A percentile compares a stretch with the other conserved stretches of the same genome.
These are phyloP conservation scores for Suillus hirtellus DNA, from an alignment of 768 basidiomycete genomes.

Conservation along the genomic window DNA sequence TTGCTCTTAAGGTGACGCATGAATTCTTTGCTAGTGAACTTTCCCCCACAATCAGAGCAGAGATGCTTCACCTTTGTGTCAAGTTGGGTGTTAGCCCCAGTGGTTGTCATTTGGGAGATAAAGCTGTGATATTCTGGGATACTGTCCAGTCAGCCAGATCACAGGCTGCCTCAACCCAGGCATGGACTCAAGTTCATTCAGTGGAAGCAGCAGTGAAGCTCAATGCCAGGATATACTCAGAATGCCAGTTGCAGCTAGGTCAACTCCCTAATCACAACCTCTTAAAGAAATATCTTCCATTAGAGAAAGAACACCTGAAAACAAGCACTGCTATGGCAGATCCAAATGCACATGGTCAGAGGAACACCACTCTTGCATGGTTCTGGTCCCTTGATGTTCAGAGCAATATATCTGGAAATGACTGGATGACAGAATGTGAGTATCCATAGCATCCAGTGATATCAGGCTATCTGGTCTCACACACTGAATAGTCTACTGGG, in stretches of 20 bases:
- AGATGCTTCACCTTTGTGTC: too few relatives aligned
- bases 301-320: slow-evolving; percentile 6
- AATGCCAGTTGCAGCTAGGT: too few relatives aligned
- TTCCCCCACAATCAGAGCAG: too few relatives aligned
- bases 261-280: not conserved
- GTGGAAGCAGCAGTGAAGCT: slow-evolving; percentile 1
- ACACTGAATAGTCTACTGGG: slow-evolving; percentile 6
- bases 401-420: not conserved
- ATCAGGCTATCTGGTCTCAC: not conserved
- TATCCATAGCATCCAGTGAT: not conserved
- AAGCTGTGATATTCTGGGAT: slow-evolving; percentile 11
- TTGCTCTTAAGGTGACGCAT: too few relatives aligned
- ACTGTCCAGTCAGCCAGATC: slow-evolving; percentile 5
- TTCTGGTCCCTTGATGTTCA: slow-evolving; percentile 13
- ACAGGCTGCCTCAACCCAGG: not conserved
- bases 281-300: not conserved
- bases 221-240: not conserved
- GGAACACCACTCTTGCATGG: slow-evolving; percentile 5
- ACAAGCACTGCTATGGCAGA: not conserved
- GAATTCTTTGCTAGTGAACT: too few relatives aligned
- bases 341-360: slow-evolving; percentile 7
- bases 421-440: slow-evolving; percentile 15
- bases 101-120: slow-evolving; percentile 14
- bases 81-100: too few relatives aligned
- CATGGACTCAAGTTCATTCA: slow-evolving; percentile 4